Evolutionary conservation across 2,329 filamentous ascomycete genomes (phyloP).

Genomic region (Paraconiothyrium brasiliense): DNA sequence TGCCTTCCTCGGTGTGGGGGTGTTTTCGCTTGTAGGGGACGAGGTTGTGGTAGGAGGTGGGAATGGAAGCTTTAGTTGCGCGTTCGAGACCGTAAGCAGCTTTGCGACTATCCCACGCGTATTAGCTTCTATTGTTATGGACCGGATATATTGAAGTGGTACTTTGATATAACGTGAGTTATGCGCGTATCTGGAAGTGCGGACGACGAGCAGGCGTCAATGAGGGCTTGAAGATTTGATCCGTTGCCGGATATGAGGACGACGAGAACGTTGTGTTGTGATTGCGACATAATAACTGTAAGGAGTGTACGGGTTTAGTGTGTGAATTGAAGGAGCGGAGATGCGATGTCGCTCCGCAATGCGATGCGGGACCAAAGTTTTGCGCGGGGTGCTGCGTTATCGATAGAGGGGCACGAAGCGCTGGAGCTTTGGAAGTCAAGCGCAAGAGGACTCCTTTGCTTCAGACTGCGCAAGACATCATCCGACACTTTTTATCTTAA

Average conservation of each 20-base stretch:
- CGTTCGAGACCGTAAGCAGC: constrained; percentile 71
- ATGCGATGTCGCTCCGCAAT: constrained; percentile 44
- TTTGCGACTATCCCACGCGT: constrained; percentile 51
- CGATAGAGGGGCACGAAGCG: constrained; percentile 2
- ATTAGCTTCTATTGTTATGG: neutral
- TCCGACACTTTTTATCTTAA: neutral
- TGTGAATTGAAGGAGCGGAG: constrained; percentile 46
- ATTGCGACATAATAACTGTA: constrained; percentile 34
- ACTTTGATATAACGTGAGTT: constrained; percentile 69
- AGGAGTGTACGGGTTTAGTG: constrained; percentile 46
- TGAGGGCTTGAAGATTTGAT: constrained; percentile 81
- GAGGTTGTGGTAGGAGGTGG: constrained; percentile 83
- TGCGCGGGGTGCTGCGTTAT: constrained; percentile 68
- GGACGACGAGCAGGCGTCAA: constrained; percentile 64
- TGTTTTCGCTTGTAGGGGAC: constrained; percentile 78
- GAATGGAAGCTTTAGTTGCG: constrained; percentile 69
- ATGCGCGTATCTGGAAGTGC: constrained; percentile 63
- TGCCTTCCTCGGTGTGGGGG: constrained; percentile 52
- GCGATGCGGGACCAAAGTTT: constrained; percentile 55
- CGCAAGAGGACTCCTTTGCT: too few relatives aligned
- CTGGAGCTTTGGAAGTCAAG: neutral
- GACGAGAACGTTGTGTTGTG: constrained; percentile 64
- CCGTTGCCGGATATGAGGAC: constrained; percentile 72
- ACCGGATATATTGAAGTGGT: neutral
- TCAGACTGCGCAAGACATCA: too few relatives aligned